Evolutionary conservation across 1,284 basidiomycete genomes (phyloP).

Genomic region (Rhodotorula sp.): DNA sequence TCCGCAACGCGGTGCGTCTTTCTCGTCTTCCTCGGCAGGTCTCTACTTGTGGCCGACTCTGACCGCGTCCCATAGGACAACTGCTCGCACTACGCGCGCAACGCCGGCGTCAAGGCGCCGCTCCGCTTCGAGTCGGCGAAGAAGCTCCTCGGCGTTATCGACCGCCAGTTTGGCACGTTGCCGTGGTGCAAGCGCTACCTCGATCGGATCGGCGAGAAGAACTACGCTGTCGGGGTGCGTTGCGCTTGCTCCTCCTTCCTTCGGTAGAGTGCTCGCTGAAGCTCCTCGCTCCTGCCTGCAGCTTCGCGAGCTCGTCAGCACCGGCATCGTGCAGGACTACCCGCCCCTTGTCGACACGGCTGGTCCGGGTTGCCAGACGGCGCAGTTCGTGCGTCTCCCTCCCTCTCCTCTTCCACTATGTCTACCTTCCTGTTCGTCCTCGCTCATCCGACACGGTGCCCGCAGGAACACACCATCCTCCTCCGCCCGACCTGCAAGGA

Average conservation of each 20-base stretch:
- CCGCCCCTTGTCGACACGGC: conserved; percentile 80
- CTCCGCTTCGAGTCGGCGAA: conserved; percentile 79
- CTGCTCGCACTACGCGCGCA: conserved; percentile 88
- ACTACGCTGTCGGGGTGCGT: conserved; percentile 85
- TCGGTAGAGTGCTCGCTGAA: neutral
- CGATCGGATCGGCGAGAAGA: conserved; percentile 89
- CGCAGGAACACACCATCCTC: conserved; percentile 81
- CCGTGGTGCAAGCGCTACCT: conserved; percentile 96
- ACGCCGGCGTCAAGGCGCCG: conserved; percentile 64
- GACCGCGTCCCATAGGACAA: conserved; percentile 65
- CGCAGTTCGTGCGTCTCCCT: conserved; percentile 73
- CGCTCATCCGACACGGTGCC: conserved; percentile 50
- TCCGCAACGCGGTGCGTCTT: conserved; percentile 59
- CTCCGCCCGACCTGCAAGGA: conserved; percentile 90
- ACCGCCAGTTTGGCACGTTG: conserved; percentile 90
- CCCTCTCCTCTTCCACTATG: neutral
- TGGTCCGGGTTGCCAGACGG: conserved; percentile 73
- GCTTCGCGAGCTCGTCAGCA: conserved; percentile 85
- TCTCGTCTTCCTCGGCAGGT: neutral
- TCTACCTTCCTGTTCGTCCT: conserved; percentile 10
- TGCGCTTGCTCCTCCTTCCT: neutral
- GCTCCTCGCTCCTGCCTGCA: conserved; percentile 48
- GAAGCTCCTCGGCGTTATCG: conserved; percentile 81
- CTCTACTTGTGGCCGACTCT: neutral
- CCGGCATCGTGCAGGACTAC: conserved; percentile 88